Conservation (phyloP, 768 basidiomycete species). For the Paxillus involutus region DNA sequence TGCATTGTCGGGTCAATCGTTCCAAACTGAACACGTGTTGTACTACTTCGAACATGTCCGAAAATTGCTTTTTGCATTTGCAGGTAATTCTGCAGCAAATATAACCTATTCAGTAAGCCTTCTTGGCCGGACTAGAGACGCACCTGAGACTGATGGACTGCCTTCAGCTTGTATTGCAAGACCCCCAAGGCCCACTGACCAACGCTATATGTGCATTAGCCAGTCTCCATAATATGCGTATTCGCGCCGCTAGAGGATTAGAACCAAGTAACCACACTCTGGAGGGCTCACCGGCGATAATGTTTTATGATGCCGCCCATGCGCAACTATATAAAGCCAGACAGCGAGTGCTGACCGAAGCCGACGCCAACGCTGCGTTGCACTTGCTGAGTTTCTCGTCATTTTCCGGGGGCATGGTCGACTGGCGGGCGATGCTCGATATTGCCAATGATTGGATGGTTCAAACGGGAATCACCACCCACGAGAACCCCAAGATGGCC, state of each 20-base stretch:
- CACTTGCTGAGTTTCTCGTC: slow-evolving; percentile 76
- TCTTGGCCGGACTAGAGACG: neutral
- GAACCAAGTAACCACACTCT: slow-evolving; percentile 52
- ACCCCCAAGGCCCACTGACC: slow-evolving; percentile 70
- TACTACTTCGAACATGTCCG: slow-evolving; percentile 78
- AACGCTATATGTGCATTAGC: slow-evolving; percentile 77
- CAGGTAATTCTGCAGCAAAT: slow-evolving; percentile 59
- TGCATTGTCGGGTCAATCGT: slow-evolving; percentile 37
- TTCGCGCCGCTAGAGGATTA: slow-evolving; percentile 61
- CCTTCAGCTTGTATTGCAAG: slow-evolving; percentile 50
- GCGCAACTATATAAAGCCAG: slow-evolving; percentile 60
- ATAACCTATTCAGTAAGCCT: slow-evolving; percentile 62
- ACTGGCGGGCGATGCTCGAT: slow-evolving; percentile 71
- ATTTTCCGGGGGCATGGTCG: slow-evolving; percentile 62
- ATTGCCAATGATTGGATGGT: slow-evolving; percentile 77
- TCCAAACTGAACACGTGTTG: slow-evolving; percentile 59
- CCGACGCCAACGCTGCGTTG: slow-evolving; percentile 75
- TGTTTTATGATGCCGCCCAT: slow-evolving; percentile 69
- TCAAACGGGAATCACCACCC: slow-evolving; percentile 59
- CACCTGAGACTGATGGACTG: slow-evolving; percentile 14
- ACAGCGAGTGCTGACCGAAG: slow-evolving; percentile 55
- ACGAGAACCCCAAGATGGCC: slow-evolving; percentile 63
- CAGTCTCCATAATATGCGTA: slow-evolving; percentile 63
- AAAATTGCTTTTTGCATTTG: slow-evolving; percentile 64
- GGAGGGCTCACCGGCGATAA: slow-evolving; percentile 58